Conservation (phyloP, 2,329 filamentous ascomycete genomes). For the Septoria linicola region DNA sequence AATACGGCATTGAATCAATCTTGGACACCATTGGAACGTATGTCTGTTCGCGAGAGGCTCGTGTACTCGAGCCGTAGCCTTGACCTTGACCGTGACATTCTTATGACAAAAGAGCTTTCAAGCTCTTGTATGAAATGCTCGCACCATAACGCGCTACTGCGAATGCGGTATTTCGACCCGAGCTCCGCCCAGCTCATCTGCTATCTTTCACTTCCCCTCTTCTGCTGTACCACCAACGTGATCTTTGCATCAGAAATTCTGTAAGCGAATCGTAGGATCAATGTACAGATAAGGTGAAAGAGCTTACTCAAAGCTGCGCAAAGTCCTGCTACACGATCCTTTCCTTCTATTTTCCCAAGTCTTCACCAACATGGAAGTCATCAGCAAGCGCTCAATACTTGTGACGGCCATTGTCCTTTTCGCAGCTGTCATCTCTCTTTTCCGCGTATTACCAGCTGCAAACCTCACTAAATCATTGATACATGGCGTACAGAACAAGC, state of each 20-base stretch:
- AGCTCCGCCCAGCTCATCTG: background rate
- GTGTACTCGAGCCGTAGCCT: too few species aligned
- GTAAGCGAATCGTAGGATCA: background rate
- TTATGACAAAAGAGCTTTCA: too few species aligned
- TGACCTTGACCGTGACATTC: too few species aligned
- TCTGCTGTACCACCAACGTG: background rate
- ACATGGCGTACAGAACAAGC: constrained; percentile 10
- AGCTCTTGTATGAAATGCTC: too few species aligned
- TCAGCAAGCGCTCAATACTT: constrained; percentile 16
- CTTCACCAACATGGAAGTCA: constrained; percentile 20
- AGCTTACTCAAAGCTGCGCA: too few species aligned
- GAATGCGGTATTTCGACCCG: background rate
- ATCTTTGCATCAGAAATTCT: background rate
- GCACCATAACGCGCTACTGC: background rate
- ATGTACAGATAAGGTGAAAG: too few species aligned
- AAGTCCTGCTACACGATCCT: too few species aligned
- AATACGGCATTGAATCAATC: too few species aligned
- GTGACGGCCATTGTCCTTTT: constrained; percentile 24
- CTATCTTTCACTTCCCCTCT: background rate
- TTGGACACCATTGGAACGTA: too few species aligned
- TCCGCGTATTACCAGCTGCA: constrained; percentile 20
- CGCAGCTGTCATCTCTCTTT: constrained; percentile 17
- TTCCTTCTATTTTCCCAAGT: background rate
- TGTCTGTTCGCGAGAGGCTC: too few species aligned
- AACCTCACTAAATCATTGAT: constrained; percentile 4